Evolutionary conservation across 2,329 filamentous ascomycete genomes (phyloP).

Genomic region (Canariomyces notabilis): DNA sequence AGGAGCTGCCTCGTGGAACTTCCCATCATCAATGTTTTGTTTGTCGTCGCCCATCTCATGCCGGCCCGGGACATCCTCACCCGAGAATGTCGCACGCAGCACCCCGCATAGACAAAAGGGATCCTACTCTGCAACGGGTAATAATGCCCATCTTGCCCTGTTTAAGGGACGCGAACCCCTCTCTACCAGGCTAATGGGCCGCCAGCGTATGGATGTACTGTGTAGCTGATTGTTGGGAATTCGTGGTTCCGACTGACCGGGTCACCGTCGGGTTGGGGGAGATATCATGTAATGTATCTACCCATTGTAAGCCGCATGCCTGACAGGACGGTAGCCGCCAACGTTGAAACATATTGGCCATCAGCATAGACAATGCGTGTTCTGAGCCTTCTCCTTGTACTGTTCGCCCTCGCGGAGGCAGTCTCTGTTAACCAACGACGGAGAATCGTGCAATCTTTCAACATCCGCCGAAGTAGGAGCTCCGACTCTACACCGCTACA

Average conservation of each 20-base stretch:
- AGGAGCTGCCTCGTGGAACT: neutral
- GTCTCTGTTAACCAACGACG: slow-evolving; percentile 29
- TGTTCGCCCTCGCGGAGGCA: slow-evolving; percentile 19
- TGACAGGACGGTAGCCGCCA: neutral
- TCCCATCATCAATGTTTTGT: neutral
- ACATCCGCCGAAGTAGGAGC: slow-evolving; percentile 43
- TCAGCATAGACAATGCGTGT: slow-evolving; percentile 9
- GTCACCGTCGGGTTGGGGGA: neutral
- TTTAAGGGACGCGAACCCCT: slow-evolving; percentile 7
- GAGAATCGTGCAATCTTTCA: slow-evolving; percentile 38
- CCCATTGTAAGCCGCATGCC: neutral
- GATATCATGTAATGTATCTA: slow-evolving; percentile 1
- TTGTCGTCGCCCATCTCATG: neutral
- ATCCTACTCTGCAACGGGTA: slow-evolving; percentile 13
- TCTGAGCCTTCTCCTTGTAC: slow-evolving; percentile 15
- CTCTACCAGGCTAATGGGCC: slow-evolving; percentile 9
- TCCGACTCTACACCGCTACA: slow-evolving; percentile 48
- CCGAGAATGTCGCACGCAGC: slow-evolving; percentile 5
- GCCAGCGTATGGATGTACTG: slow-evolving; percentile 1
- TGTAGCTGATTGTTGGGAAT: slow-evolving; percentile 4
- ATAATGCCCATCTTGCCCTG: slow-evolving; percentile 12
- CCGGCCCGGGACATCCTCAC: slow-evolving; percentile 9
- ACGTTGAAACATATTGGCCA: neutral
- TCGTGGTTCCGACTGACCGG: neutral
- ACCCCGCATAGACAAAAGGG: slow-evolving; percentile 11